phyloP scores from a whole-genome alignment of 495 filamentous ascomycete genomes.

The Lophium mytilinum region DNA sequence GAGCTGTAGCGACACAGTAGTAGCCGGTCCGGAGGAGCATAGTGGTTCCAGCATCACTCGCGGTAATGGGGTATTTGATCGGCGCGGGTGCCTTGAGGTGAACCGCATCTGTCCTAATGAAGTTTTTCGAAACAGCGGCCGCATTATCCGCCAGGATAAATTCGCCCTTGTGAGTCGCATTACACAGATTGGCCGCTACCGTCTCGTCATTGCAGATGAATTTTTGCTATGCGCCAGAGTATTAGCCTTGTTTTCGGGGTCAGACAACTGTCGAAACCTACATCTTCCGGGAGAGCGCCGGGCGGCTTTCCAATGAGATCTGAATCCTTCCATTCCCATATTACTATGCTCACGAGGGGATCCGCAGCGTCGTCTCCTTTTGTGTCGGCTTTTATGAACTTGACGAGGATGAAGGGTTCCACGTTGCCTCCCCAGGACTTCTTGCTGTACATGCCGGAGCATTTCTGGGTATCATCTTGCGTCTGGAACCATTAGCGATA shows the following conservation, averaged over 20 bases:
- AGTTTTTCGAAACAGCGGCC: slow-evolving; percentile 53
- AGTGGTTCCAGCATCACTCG: neutral
- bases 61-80: slow-evolving; percentile 66
- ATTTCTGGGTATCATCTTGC: slow-evolving; percentile 73
- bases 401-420: slow-evolving; percentile 81
- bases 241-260: slow-evolving; percentile 17
- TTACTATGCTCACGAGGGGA: slow-evolving; percentile 71
- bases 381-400: slow-evolving; percentile 55
- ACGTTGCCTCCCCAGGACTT: slow-evolving; percentile 81
- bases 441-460: slow-evolving; percentile 93
- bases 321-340: slow-evolving; percentile 91
- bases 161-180: slow-evolving; percentile 64
- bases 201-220: slow-evolving; percentile 67
- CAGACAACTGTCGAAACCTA: slow-evolving; percentile 26
- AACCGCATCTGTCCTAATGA: slow-evolving; percentile 70
- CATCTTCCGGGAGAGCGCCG: slow-evolving; percentile 10
- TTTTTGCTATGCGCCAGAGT: slow-evolving; percentile 41
- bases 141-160: slow-evolving; percentile 75
- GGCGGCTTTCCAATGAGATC: slow-evolving; percentile 56
- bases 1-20: slow-evolving; percentile 78
- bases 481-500: slow-evolving; percentile 47
- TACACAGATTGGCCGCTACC: slow-evolving; percentile 62
- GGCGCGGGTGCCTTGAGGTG: slow-evolving; percentile 62
- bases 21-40: slow-evolving; percentile 67
- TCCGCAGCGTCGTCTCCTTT: slow-evolving; percentile 44